Conservation (phyloP, 495 filamentous ascomycete genomes). For the Penicillium goetzii region DNA sequence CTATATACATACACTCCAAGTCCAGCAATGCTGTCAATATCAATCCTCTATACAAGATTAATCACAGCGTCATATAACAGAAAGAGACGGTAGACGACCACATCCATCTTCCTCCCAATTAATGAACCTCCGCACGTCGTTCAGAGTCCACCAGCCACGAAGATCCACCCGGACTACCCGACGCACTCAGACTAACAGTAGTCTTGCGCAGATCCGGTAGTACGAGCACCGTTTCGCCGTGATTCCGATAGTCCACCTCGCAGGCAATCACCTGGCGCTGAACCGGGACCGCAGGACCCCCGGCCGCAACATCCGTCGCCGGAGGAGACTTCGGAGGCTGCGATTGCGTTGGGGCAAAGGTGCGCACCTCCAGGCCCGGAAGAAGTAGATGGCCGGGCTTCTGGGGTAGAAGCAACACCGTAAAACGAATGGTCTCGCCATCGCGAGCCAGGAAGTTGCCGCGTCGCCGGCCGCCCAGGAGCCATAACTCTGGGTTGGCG, state of each 20-base stretch:
- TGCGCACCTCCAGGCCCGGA: constrained; percentile 78
- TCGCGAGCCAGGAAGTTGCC: constrained; percentile 70
- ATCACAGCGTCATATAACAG: too few species aligned
- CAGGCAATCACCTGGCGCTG: constrained; percentile 55
- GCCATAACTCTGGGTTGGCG: constrained; percentile 75
- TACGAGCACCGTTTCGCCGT: constrained; percentile 76
- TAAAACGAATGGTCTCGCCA: constrained; percentile 53
- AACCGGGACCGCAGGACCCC: constrained; percentile 22
- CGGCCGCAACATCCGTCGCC: constrained; percentile 21
- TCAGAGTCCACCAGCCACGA: constrained; percentile 65
- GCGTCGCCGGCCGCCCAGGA: constrained; percentile 78
- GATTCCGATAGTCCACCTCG: constrained; percentile 79
- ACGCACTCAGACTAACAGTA: constrained; percentile 72
- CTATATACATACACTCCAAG: constrained; percentile 10
- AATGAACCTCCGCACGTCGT: constrained; percentile 36
- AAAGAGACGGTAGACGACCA: neutral
- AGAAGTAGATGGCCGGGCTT: constrained; percentile 73
- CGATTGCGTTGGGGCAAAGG: constrained; percentile 43
- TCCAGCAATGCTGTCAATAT: neutral
- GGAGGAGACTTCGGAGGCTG: constrained; percentile 25
- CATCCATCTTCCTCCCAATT: neutral
- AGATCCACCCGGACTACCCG: constrained; percentile 59
- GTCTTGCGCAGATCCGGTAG: constrained; percentile 73
- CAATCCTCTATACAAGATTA: neutral
- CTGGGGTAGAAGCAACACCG: constrained; percentile 76